Evolutionary conservation across 2,329 filamentous ascomycete genomes (phyloP), one percentile per base, ranked within the genome.

Genomic region (Botrytis elliptica): DNA sequence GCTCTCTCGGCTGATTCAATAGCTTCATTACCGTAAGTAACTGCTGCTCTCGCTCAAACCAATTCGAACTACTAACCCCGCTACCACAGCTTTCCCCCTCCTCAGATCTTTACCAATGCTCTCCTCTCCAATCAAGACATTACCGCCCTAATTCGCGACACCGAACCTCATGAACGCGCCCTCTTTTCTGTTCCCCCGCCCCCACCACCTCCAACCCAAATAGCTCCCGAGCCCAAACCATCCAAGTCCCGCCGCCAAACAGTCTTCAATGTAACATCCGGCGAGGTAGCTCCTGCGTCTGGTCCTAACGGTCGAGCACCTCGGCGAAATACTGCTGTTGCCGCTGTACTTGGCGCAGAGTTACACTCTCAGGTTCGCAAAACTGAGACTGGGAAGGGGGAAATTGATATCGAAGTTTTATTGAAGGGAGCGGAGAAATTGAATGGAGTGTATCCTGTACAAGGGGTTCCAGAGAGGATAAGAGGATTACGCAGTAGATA

Each of bases 31-130:
- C 91, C 91, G 92, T 94, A 84, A 75, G 89, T 74, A 60, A 70
- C 74, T 1, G 52, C 38, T 33, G 57, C 12, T 55, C 36, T n/a
- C 38, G 16, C 12, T 66, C 49, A 62, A 70, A 29, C 9, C n/a
- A 33, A 59, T 66, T 40, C 70, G 16, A 57, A 14, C 52, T 18
- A 29, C 49, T 72, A 40, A 75, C 67, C 75, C 71, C 69, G 75
- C 73, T 44, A 69, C 67, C 77, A 72, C 80, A 97, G 94, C 49
- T 98, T 98, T 79, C 93, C 93, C 59, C 89, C 89, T 2, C 93
- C 95, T n/a, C 97, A 93, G 80, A 94, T 96, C 80, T 99, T 98
- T 84, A 96, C 95, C 78, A 98, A 97, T 82, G 94, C 96, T 49
- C 88, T 99, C 57, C 90, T 98, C 67, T 91, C 92, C 73, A 91